Evolutionary conservation across 352 stramenopile genomes (phyloP), one percentile per base, ranked within the genome.

Genomic region (Albugo candida): DNA sequence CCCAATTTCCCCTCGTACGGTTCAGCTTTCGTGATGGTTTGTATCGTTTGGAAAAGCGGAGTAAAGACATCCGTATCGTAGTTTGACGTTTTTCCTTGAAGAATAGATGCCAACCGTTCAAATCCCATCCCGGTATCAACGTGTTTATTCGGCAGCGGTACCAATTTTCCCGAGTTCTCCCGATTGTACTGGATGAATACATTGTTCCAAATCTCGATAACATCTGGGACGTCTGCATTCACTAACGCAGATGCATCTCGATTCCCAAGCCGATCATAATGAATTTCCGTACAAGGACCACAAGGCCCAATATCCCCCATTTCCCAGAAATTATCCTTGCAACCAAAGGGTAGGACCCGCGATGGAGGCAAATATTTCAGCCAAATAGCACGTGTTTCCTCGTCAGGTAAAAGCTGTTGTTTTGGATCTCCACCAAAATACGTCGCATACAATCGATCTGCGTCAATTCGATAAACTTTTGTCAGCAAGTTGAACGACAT

Each of bases 191-290:
- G 92, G 60, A 99, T 99, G 53, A 99, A 99, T 49, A 99, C 96
- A 38, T 98, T 91, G 77, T 98, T 98, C 96, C 95, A 99, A 58
- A 99, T 99, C 74, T 99, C 96, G 60, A 99, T 95, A 10, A 99
- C 93, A 54, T 98, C 78, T 6, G 95, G 93, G 67, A 97, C 68
- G 63, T 99, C 95, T 11, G 72, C 78, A 67, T 99, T 99, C 47
- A 99, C 96, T 18, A 99, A 72, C 41, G 58, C 44, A 13, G 83
- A 59, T 11, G 91, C 84, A 62, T 98, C 83, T 20, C 93, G 75
- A 51, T 82, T 77, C 16, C 93, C 95, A 51, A 98, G 97, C 35
- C 94, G 82, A 70, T 99, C 96, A 67, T 97, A 99, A 70, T 99
- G 95, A 67, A 99, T 97, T 76, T 99, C 95, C 48, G 85, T 97